Evolutionary conservation across 2,329 filamentous ascomycete genomes (phyloP), one percentile per base, ranked within the genome.

Genomic region (Neonectria sp.): DNA sequence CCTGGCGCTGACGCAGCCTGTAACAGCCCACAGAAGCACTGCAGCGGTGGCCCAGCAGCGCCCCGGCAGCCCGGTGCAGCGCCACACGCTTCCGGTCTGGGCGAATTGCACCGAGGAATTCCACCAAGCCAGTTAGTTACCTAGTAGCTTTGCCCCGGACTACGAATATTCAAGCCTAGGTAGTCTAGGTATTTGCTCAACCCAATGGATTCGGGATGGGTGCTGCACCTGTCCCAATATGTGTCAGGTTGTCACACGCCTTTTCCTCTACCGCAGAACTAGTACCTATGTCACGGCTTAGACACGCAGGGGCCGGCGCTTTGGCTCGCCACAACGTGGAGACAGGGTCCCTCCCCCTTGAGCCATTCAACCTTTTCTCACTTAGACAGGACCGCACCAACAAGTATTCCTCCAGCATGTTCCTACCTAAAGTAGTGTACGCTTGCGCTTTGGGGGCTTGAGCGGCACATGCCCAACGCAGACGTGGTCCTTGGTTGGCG

Each of bases 1-100:
- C 60, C 60, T 56, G 60, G 60, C 43, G 52, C 60, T 25, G 52
- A 35, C 55, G 60, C 60, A 56, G 43, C 27, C 60, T 56, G 60
- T 51, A 55, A 33, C 60, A 51, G 29, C 60, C 52, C 33, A 25
- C 33, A 48, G 53, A 43, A 62, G 58, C 46, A 27, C 27, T 12
- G 9, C 29, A 48, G 40, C 59, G 25, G 17, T 29, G 33, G 13
- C 21, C 29, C 52, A 29, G 45, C 12, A 31, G 37, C 61, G 61
- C 55, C 55, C 62, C 55, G 43, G 46, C 55, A 65, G 55, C 49
- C 57, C 52, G 56, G 56, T 40, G 35, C 63, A 46, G 21, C 63
- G 63, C 63, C 57, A 65, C 63, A 61, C 52, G 37, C 45, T 57
- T n/a, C 46, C 55, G 25, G 17, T 9, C 25, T 45, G 29, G 62